Conservation (phyloP, 2,329 filamentous ascomycete genomes). For the Xylariaceae sp. region DNA sequence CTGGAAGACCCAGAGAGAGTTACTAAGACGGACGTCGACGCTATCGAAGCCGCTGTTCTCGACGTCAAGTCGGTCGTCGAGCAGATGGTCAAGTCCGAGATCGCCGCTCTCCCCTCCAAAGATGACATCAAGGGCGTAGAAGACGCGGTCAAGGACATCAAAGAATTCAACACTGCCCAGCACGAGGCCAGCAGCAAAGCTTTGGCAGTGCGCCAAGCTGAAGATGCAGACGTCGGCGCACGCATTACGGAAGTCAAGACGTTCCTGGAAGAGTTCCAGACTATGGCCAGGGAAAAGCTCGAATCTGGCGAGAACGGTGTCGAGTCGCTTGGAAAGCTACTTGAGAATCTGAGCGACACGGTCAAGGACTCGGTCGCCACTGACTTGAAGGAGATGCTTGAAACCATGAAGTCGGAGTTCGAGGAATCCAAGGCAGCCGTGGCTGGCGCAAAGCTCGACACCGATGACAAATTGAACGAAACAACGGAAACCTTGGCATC, state of each 20-base stretch:
- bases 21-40: conserved; percentile 74
- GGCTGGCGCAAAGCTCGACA: conserved; percentile 72
- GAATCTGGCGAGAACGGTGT: conserved; percentile 66
- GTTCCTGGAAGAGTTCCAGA: conserved; percentile 71
- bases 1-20: conserved; percentile 55
- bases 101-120: conserved; percentile 60
- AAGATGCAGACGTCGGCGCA: conserved; percentile 71
- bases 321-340: conserved; percentile 63
- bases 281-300: conserved; percentile 67
- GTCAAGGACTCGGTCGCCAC: conserved; percentile 46
- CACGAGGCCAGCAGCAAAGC: conserved; percentile 42
- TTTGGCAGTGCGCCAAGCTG: conserved; percentile 75
- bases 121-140: conserved; percentile 67
- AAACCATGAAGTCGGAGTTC: conserved; percentile 76
- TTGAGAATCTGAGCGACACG: conserved; percentile 59
- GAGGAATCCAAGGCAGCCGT: conserved; percentile 78
- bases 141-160: conserved; percentile 63
- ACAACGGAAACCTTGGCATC: conserved; percentile 44
- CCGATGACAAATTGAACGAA: conserved; percentile 66
- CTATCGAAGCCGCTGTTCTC: conserved; percentile 72
- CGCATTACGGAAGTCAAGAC: conserved; percentile 72
- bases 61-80: conserved; percentile 77
- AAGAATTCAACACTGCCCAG: conserved; percentile 55
- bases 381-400: conserved; percentile 65
- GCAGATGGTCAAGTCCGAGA: conserved; percentile 62